Evolutionary conservation across 2,329 filamentous ascomycete genomes (phyloP).

Genomic region (Cephalotrichum gorgonifer): DNA sequence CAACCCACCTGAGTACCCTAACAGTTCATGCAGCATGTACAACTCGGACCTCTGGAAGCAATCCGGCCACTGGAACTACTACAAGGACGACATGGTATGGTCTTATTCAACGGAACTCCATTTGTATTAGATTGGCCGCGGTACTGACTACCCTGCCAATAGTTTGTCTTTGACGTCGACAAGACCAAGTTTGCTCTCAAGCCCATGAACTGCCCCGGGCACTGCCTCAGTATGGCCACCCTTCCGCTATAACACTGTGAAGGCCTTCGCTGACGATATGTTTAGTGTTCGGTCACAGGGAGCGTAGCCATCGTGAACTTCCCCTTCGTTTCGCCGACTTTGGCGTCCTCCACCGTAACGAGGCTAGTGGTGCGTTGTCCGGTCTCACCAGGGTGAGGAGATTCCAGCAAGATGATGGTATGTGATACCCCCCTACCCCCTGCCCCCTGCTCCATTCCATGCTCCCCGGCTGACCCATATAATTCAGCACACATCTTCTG

Average conservation of each 20-base stretch:
- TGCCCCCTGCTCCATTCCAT: background rate
- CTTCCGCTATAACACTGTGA: background rate
- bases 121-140: background rate
- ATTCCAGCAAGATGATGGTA: slow-evolving; percentile 85
- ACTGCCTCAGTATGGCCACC: slow-evolving; percentile 42
- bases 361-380: slow-evolving; percentile 82
- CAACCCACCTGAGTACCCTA: background rate
- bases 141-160: background rate
- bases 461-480: background rate
- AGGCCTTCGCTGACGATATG: background rate
- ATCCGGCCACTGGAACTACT: slow-evolving; percentile 78
- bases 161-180: slow-evolving; percentile 58
- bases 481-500: slow-evolving; percentile 76
- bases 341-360: slow-evolving; percentile 89
- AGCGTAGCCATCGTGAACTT: slow-evolving; percentile 50
- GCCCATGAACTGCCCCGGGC: slow-evolving; percentile 97
- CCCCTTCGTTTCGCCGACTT: slow-evolving; percentile 93
- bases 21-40: slow-evolving; percentile 57
- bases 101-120: too few relatives aligned
- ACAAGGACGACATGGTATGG: slow-evolving; percentile 79
- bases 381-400: slow-evolving; percentile 86
- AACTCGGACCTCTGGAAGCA: slow-evolving; percentile 89
- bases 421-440: background rate
- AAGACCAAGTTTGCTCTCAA: slow-evolving; percentile 68
- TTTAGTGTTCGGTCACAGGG: slow-evolving; percentile 11